Conservation (phyloP, 768 basidiomycete genomes). For the Suillus decipiens region DNA sequence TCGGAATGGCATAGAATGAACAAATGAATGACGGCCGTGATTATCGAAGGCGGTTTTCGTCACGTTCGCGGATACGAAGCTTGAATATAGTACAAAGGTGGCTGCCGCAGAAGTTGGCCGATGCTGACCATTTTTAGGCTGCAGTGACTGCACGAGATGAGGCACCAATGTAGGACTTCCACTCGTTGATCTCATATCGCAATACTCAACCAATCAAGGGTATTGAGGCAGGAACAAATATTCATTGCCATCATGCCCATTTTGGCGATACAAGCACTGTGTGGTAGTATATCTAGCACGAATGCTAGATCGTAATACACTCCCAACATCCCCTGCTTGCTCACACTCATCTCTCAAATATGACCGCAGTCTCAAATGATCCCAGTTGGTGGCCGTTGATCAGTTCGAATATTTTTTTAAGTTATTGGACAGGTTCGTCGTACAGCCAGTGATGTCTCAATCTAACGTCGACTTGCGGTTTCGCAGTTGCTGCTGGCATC, state of each 20-base stretch:
- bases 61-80: no score
- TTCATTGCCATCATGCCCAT: background rate
- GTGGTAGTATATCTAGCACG: background rate
- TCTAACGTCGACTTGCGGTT: background rate
- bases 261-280: background rate
- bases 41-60: no score
- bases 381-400: background rate
- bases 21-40: no score
- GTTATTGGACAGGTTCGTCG: background rate
- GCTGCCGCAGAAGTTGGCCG: no score
- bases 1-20: no score
- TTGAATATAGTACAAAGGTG: no score
- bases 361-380: background rate
- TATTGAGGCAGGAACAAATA: no score
- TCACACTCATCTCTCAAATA: background rate
- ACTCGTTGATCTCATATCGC: no score
- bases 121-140: no score
- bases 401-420: background rate
- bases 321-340: background rate
- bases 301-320: background rate
- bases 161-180: no score
- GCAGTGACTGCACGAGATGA: no score
- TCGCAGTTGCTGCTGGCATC: background rate
- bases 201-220: no score
- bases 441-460: background rate